Evolutionary conservation across 2,329 filamentous ascomycete species (phyloP).

Genomic region (Camptophora hylomeconis): DNA sequence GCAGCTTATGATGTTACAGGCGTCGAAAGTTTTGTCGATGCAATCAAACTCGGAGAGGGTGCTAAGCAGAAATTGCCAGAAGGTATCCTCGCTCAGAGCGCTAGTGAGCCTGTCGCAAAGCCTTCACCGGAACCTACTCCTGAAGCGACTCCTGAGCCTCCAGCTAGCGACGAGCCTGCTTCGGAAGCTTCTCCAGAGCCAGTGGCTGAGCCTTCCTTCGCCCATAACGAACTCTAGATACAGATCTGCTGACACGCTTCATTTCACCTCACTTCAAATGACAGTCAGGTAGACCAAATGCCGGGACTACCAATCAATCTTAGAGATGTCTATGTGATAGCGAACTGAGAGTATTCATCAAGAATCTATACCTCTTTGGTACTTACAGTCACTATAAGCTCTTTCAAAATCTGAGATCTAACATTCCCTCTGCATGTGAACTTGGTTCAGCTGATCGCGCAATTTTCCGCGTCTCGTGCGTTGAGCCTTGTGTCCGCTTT

Average conservation of each 20-base stretch:
- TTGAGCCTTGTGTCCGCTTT: too few species aligned
- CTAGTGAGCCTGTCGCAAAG: slow-evolving; percentile 19
- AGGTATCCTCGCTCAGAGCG: slow-evolving; percentile 39
- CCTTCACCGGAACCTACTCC: background rate
- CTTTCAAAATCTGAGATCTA: too few species aligned
- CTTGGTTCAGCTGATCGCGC: too few species aligned
- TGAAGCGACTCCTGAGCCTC: background rate
- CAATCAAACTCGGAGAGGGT: slow-evolving; percentile 80
- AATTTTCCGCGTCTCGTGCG: too few species aligned
- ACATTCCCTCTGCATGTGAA: too few species aligned
- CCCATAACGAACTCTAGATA: slow-evolving; percentile 13
- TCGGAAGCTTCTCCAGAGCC: slow-evolving; percentile 3
- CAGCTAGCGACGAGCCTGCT: background rate
- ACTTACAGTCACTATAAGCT: too few species aligned
- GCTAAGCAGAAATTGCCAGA: slow-evolving; percentile 62
- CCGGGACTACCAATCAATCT: too few species aligned
- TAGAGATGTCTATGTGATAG: too few species aligned
- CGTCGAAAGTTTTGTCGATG: slow-evolving; percentile 78
- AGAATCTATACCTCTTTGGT: too few species aligned
- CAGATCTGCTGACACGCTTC: background rate
- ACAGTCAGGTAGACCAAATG: too few species aligned
- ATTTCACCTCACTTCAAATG: background rate
- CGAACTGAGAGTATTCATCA: too few species aligned
- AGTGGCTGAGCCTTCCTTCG: slow-evolving; percentile 1
- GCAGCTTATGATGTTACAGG: slow-evolving; percentile 42